A percentile compares a stretch with the other conserved stretches of the same genome.
These are phyloP conservation scores for Fagopyrum homotropicum DNA, from an alignment of 148 eudicot species.

Conservation along the genomic window DNA sequence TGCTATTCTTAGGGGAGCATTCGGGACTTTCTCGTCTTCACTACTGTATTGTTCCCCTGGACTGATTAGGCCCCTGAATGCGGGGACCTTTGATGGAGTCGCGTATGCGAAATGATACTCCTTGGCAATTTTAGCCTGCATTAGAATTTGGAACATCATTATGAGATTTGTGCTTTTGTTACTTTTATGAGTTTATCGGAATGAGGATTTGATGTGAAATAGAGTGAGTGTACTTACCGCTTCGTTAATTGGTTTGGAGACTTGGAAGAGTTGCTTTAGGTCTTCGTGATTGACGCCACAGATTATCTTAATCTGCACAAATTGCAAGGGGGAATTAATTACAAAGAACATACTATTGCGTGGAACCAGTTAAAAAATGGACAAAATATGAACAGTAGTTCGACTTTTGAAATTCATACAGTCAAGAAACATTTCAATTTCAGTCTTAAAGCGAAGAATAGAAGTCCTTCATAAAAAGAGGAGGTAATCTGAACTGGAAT, in stretches of 20 bases:
- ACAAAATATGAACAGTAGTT: background rate
- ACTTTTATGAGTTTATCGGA: background rate
- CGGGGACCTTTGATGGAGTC: constrained; percentile 50
- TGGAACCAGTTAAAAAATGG: background rate
- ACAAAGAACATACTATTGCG: background rate
- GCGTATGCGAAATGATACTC: constrained; percentile 53
- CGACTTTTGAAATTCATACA: background rate
- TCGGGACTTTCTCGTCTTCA: constrained; percentile 39
- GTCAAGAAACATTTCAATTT: no score
- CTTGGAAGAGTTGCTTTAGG: constrained; percentile 55
- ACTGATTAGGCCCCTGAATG: constrained; percentile 29
- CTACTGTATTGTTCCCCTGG: constrained; percentile 13
- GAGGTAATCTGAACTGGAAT: background rate
- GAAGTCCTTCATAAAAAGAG: background rate
- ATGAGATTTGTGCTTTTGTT: background rate
- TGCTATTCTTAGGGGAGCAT: constrained; percentile 49
- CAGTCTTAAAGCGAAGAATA: background rate
- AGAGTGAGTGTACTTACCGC: constrained; percentile 35
- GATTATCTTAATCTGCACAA: constrained; percentile 54
- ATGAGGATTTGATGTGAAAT: background rate
- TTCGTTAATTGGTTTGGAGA: constrained; percentile 52
- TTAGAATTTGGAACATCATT: background rate
- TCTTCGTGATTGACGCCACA: constrained; percentile 82
- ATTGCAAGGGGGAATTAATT: background rate
- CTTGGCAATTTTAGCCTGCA: constrained; percentile 57